Conservation (phyloP, 1,284 basidiomycete species). For the Veloboletus limbatus region DNA sequence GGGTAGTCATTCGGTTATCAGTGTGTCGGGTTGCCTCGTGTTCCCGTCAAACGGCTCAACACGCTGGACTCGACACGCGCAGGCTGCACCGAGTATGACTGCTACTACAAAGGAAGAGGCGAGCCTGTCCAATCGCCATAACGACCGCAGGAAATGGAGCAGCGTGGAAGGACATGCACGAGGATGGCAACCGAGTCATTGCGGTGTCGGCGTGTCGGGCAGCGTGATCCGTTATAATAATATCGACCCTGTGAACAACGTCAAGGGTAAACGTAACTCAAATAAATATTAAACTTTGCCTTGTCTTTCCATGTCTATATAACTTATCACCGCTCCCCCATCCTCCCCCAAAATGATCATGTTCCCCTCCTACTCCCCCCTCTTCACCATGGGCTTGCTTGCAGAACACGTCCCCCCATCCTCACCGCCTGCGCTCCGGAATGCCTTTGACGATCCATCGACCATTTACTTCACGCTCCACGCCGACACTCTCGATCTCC, state of each 20-base stretch:
- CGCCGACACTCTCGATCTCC: constrained; percentile 38
- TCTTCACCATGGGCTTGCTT: constrained; percentile 30
- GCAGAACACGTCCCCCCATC: constrained; percentile 14
- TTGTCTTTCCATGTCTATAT: constrained; percentile 8
- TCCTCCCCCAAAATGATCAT: constrained; percentile 6
- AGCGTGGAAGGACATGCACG: constrained; percentile 2
- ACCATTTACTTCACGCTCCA: constrained; percentile 55
- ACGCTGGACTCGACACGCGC: no score
- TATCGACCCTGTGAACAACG: constrained; percentile 24
- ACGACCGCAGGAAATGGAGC: constrained; percentile 1
- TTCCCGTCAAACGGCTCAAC: no score
- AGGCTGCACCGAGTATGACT: no score
- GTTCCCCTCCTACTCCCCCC: constrained; percentile 28
- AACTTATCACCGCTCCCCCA: constrained; percentile 10
- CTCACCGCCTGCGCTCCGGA: not conserved
- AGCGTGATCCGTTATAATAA: no score
- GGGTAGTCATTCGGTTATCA: no score
- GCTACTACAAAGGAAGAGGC: no score
- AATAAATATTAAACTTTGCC: constrained; percentile 23
- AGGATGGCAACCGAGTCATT: not conserved
- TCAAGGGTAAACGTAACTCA: constrained; percentile 2
- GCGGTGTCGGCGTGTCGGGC: no score
- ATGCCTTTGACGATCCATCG: constrained; percentile 24
- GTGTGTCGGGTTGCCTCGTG: no score
- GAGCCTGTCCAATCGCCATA: constrained; percentile 4